Evolutionary conservation across 2,329 filamentous ascomycete species (phyloP), one percentile per base, ranked within the genome.

Genomic region (Trichoderma gracile): DNA sequence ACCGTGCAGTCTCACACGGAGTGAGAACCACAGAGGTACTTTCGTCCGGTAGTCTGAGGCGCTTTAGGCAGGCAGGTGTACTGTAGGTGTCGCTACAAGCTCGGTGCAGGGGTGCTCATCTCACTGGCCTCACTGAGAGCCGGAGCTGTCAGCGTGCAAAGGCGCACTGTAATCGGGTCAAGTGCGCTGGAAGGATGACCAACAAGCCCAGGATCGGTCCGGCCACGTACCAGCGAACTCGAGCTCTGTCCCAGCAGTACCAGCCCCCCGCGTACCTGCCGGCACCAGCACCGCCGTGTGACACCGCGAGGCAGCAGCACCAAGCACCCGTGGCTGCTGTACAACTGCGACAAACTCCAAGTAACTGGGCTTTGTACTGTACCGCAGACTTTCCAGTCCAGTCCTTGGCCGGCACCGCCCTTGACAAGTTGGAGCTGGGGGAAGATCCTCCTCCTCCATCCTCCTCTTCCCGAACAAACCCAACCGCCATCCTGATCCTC

Each of bases 401-500:
- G n/a, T n/a, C 15, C n/a, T n/a, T 38, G 19, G 12, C 9, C 9
- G 30, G 30, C 30, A 30, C 30, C 30, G 8, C 25, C 15, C 33
- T 23, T 23, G 23, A 23, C 23, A 45, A 56, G 23, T 10, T 5
- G 56, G 49, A 59, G 57, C 57, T 52, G 46, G 57, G 57, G 57
- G 57, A 60, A 50, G 57, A 60, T 60, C 57, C 56, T 42, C 14
- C 45, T 47, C 45, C 33, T 49, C 25, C 25, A 3, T 38, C 33
- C 33, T 38, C 33, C 38, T 43, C 38, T 23, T 55, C 52, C 52
- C 52, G 52, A 56, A 19, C 53, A 46, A 60, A 52, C 45, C 46
- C 57, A 60, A 60, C 57, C 57, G 57, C 57, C 57, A 60, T 60
- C 46, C 46, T 21, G 57, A 23, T 38, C 23, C 46, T 21, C 9